A percentile compares a stretch with the other conserved stretches of the same genome.
Evolutionary conservation across 345 rosid genomes (phyloP).

Genomic region (Cardamine resedifolia): DNA sequence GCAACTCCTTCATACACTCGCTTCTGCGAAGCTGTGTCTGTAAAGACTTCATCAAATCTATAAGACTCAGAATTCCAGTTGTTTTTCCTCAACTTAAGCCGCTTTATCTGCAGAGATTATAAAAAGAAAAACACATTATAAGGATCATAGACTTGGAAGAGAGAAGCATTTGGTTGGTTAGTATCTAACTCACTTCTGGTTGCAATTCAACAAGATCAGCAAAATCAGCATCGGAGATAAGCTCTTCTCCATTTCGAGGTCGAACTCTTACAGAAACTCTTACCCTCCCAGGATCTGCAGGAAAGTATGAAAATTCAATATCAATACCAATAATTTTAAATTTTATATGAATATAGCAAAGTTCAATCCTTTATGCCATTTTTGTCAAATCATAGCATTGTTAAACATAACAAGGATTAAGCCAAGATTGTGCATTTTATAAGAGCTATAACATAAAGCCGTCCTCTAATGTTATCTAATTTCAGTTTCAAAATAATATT

Average conservation of each 20-base stretch:
- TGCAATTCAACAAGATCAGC: conserved; percentile 82
- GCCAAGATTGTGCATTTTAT: conserved; percentile 1
- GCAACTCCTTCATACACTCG: conserved; percentile 92
- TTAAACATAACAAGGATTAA: not conserved
- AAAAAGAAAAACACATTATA: not conserved
- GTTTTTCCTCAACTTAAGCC: conserved; percentile 80
- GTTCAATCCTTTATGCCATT: not conserved
- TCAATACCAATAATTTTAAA: not conserved
- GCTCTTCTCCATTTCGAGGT: conserved; percentile 75
- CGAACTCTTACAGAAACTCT: conserved; percentile 87
- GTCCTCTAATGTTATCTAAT: no score
- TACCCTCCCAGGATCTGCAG: conserved; percentile 76
- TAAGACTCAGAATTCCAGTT: conserved; percentile 90
- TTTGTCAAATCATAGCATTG: not conserved
- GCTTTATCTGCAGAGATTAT: conserved; percentile 54
- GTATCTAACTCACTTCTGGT: conserved; percentile 61
- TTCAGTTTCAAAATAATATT: no score
- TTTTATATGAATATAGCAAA: not conserved
- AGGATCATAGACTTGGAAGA: not conserved
- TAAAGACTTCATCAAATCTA: conserved; percentile 75
- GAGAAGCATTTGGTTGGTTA: not conserved
- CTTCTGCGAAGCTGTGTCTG: conserved; percentile 83
- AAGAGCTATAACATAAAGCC: no score
- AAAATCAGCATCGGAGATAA: conserved; percentile 74
- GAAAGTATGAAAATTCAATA: not conserved